phyloP scores from a whole-genome alignment of 1,284 basidiomycete species.

The Tilletiopsis washingtonensis region DNA sequence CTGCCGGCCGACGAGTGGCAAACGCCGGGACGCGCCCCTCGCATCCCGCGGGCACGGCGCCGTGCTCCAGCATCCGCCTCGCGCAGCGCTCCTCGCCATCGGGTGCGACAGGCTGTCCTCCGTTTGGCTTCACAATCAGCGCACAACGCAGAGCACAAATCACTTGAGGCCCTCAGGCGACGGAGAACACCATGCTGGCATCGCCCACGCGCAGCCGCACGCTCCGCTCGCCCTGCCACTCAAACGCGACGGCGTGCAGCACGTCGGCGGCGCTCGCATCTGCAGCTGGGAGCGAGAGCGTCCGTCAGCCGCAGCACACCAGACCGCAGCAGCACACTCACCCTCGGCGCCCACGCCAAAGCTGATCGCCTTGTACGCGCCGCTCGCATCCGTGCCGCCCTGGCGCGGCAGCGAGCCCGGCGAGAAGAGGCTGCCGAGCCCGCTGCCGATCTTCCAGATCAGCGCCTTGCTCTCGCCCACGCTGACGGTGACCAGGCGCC shows the following conservation, averaged over 20 bases:
- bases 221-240: constrained; percentile 32
- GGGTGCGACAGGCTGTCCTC: too few species aligned
- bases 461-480: constrained; percentile 61
- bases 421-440: constrained; percentile 72
- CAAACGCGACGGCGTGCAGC: constrained; percentile 20
- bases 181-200: constrained; percentile 31
- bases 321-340: not conserved
- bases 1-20: too few species aligned
- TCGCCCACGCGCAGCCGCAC: constrained; percentile 33
- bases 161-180: too few species aligned
- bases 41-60: too few species aligned
- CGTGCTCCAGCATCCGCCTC: too few species aligned
- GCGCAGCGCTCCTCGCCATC: too few species aligned
- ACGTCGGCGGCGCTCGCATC: constrained; percentile 11
- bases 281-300: not conserved
- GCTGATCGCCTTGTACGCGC: constrained; percentile 42
- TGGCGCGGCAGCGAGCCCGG: constrained; percentile 88
- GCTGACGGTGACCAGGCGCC: constrained; percentile 77
- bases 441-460: constrained; percentile 48
- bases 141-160: too few species aligned
- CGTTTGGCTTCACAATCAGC: too few species aligned
- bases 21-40: too few species aligned
- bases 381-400: constrained; percentile 60
- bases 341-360: constrained; percentile 28
- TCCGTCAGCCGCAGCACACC: constrained; percentile 1